Percentiles rank a stretch among this genome's conserved stretches.
Conservation (phyloP, 140 eudicot species). For the Flaveria floridana region DNA sequence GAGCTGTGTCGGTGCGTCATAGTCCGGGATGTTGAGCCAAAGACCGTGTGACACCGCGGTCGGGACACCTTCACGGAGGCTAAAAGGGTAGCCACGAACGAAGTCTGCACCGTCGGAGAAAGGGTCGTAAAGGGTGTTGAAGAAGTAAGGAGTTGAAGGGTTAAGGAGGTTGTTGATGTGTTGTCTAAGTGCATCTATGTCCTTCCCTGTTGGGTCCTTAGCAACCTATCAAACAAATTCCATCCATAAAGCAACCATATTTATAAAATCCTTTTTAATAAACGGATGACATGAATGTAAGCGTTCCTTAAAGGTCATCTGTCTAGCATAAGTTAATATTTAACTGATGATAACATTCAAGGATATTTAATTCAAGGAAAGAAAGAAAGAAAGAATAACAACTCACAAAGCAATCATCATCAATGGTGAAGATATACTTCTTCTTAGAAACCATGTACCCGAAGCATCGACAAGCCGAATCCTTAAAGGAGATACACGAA, state of each 20-base stretch:
- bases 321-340: too few relatives aligned
- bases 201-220: constrained; percentile 72
- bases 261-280: too few relatives aligned
- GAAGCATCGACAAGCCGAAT: constrained; percentile 92
- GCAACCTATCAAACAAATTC: constrained; percentile 57
- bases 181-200: constrained; percentile 79
- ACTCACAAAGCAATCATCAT: constrained; percentile 94
- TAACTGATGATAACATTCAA: not conserved
- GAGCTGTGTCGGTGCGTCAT: constrained; percentile 93
- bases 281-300: too few relatives aligned
- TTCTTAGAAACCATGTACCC: constrained; percentile 90
- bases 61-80: constrained; percentile 95
- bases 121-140: constrained; percentile 91
- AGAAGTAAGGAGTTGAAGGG: constrained; percentile 89
- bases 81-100: constrained; percentile 95
- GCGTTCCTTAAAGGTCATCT: too few relatives aligned
- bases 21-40: constrained; percentile 96
- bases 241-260: not conserved
- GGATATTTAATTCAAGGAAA: not conserved
- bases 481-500: constrained; percentile 81
- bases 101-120: constrained; percentile 77
- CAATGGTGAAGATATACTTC: constrained; percentile 93
- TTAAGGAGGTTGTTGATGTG: constrained; percentile 76
- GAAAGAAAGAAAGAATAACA: not conserved
- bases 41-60: constrained; percentile 96